Evolutionary conservation across 1,284 basidiomycete species (phyloP), one percentile per base, ranked within the genome.

Genomic region (Chalciporus sp.): DNA sequence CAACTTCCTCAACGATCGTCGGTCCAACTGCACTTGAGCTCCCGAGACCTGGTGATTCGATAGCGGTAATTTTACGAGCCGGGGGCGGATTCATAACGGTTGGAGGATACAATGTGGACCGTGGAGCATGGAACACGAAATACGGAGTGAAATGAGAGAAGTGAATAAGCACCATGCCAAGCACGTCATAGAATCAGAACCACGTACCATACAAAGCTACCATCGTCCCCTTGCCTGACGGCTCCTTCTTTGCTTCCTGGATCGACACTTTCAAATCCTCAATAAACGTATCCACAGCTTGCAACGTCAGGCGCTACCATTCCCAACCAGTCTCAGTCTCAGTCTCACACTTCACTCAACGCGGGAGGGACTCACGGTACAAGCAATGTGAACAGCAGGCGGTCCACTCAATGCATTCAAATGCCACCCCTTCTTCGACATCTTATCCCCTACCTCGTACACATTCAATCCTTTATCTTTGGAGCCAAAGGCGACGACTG

Each of bases 331-430:
- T 19, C 9, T 16, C 12, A n/a, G n/a, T 23, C 23, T 6, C 23
- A 23, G 23, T 17, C 16, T 20, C 27, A 40, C 7, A n/a, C 16
- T 29, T 9, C 20, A 31, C 8, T 17, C n/a, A n/a, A 41, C 7
- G 23, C 23, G 0, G 0, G 16, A 33, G 40, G 26, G 14, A 75
- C 89, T 65, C 64, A 95, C 92, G 58, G 96, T 99, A 69, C 90
- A 92, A 27, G 95, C 95, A 62, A 99, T 93, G 72, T 99, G 97
- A 43, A 98, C 79, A 11, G 87, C 95, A 7, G 91, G 78, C 1
- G 94, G 92, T 28, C 85, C 80, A 44, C 77, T 80, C 50, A 99
- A 71, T 10, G 88, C 94, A 66, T 95, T 98, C 58, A 99, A 70
- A 74, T 96, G 93, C 94, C 94, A 95, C 10, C 93, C 93, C 44